These are phyloP conservation scores for Puccinia novopanici DNA, from an alignment of 1,284 basidiomycete species.

Conservation along the genomic window DNA sequence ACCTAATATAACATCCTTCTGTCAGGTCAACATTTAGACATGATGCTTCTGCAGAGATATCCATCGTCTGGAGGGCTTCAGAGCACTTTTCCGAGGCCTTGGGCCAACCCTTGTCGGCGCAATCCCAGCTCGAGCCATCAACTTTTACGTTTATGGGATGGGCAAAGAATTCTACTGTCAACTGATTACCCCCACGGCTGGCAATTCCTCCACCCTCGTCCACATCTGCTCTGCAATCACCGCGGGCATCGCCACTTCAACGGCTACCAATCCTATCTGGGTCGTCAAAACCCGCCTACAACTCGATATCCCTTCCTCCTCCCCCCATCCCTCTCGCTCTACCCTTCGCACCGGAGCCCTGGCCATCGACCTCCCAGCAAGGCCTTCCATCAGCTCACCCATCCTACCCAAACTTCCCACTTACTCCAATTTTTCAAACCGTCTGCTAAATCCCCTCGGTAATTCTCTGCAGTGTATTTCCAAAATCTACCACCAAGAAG, in stretches of 20 bases:
- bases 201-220: constrained; percentile 70
- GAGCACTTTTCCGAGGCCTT: constrained; percentile 89
- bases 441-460: constrained; percentile 21
- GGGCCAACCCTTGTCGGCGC: constrained; percentile 93
- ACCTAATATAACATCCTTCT: neutral
- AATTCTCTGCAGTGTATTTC: constrained; percentile 67
- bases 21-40: neutral
- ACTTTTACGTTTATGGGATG: constrained; percentile 98
- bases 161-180: constrained; percentile 77
- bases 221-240: constrained; percentile 83
- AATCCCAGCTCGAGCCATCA: constrained; percentile 83
- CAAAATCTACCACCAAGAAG: constrained; percentile 76
- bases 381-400: constrained; percentile 15
- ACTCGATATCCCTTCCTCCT: constrained; percentile 60
- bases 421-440: constrained; percentile 27
- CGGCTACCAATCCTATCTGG: constrained; percentile 96
- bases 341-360: neutral
- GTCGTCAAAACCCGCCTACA: constrained; percentile 96
- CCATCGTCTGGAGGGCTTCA: constrained; percentile 82
- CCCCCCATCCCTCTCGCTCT: neutral
- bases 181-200: constrained; percentile 73
- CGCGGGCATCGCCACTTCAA: constrained; percentile 74
- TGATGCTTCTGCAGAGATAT: constrained; percentile 69
- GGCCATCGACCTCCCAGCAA: neutral
- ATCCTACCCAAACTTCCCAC: constrained; percentile 5